These are phyloP conservation scores for Physcia stellaris DNA, from an alignment of 495 filamentous ascomycete species.

Conservation along the genomic window DNA sequence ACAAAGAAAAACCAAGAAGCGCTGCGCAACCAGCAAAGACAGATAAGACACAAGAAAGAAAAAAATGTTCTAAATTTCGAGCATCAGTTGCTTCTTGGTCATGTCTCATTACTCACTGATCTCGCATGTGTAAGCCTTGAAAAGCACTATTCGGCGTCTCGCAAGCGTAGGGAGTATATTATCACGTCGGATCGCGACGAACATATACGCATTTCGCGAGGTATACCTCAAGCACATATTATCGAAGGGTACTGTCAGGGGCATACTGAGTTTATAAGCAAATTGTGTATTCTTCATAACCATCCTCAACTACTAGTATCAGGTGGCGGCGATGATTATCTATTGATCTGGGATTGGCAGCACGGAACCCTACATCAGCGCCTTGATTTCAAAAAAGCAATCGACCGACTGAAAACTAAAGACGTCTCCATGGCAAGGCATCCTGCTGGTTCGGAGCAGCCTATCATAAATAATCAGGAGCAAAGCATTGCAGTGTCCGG, in stretches of 20 bases:
- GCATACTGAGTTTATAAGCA: slow-evolving; percentile 68
- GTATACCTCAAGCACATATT: slow-evolving; percentile 67
- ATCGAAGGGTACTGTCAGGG: slow-evolving; percentile 84
- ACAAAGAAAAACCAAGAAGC: slow-evolving; percentile 63
- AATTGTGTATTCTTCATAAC: slow-evolving; percentile 47
- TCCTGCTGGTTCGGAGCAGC: slow-evolving; percentile 6
- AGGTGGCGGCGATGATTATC: slow-evolving; percentile 67
- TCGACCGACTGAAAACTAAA: slow-evolving; percentile 3
- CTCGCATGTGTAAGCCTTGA: slow-evolving; percentile 34
- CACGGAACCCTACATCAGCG: slow-evolving; percentile 37
- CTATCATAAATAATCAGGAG: slow-evolving; percentile 18
- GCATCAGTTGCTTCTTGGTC: slow-evolving; percentile 66
- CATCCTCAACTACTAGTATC: slow-evolving; percentile 54
- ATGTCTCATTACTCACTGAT: slow-evolving; percentile 87
- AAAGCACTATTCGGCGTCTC: slow-evolving; percentile 1
- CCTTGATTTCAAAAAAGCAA: slow-evolving; percentile 30
- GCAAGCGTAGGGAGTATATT: slow-evolving; percentile 45
- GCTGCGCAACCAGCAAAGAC: slow-evolving; percentile 55
- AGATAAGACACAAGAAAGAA: slow-evolving; percentile 26
- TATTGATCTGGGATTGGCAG: slow-evolving; percentile 77
- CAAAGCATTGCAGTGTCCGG: slow-evolving; percentile 36
- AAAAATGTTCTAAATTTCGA: slow-evolving; percentile 42
- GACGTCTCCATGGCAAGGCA: neutral
- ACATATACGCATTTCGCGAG: slow-evolving; percentile 85
- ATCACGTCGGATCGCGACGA: slow-evolving; percentile 90